phyloP scores from a whole-genome alignment of 73 alveolate species.

The Tetrahymena borealis region DNA sequence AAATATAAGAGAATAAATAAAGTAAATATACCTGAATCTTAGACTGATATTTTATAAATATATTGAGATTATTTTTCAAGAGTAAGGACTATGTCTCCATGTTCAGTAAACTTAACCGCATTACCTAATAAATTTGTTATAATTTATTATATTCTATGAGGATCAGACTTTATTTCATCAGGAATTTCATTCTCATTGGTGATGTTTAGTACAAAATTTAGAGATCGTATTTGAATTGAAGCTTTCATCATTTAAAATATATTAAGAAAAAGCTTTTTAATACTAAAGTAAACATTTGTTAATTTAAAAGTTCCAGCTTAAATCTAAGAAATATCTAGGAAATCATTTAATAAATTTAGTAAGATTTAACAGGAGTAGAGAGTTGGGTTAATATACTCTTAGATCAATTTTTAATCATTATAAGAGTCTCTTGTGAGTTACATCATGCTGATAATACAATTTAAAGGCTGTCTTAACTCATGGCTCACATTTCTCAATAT shows the following conservation, averaged over 20 bases:
- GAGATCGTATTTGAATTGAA: slow-evolving; percentile 1
- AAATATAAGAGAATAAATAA: not conserved
- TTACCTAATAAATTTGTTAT: slow-evolving; percentile 19
- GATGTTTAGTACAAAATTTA: not conserved
- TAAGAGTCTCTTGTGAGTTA: not conserved
- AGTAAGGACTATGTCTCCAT: slow-evolving; percentile 6
- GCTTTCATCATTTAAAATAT: slow-evolving; percentile 24
- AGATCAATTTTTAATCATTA: not conserved
- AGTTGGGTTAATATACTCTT: not conserved
- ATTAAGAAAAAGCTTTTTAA: not conserved
- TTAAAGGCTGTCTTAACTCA: not conserved
- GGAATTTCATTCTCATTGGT: not conserved
- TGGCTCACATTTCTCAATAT: not conserved
- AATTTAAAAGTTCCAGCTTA: slow-evolving; percentile 25
- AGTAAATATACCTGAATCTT: slow-evolving; percentile 11
- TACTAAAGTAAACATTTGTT: not conserved
- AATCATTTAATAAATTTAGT: slow-evolving; percentile 14
- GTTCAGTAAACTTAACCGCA: slow-evolving; percentile 22
- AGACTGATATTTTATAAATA: slow-evolving; percentile 4
- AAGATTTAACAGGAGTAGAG: not conserved
- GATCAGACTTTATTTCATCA: slow-evolving; percentile 11
- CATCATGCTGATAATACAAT: not conserved
- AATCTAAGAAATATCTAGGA: slow-evolving; percentile 24
- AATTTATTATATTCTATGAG: slow-evolving; percentile 19
- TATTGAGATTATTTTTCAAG: not conserved